Evolutionary conservation across 148 eudicot genomes (phyloP).

Genomic region (Diospyros lotus): DNA sequence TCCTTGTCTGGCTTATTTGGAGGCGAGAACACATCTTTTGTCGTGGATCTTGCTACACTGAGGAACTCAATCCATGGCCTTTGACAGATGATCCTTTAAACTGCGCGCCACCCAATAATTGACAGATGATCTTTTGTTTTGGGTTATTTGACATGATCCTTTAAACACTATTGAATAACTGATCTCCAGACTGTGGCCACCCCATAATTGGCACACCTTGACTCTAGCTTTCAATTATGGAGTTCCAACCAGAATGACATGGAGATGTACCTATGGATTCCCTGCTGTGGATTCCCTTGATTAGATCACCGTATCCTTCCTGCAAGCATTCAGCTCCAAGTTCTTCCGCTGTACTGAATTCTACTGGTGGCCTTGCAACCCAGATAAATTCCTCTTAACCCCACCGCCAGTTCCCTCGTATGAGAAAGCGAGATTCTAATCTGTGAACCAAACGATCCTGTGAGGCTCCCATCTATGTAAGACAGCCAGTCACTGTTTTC

Average conservation of each 20-base stretch:
- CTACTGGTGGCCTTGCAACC: slow-evolving; percentile 5
- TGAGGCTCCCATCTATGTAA: background rate
- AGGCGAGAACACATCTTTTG: background rate
- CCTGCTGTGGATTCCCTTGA: slow-evolving; percentile 9
- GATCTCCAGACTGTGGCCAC: slow-evolving; percentile 9
- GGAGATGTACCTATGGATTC: slow-evolving; percentile 8
- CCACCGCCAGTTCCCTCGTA: slow-evolving; percentile 7
- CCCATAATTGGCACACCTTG: background rate
- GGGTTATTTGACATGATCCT: no score
- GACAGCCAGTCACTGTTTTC: slow-evolving; percentile 5
- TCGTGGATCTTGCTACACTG: slow-evolving; percentile 6
- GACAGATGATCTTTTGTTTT: background rate
- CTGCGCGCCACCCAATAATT: background rate
- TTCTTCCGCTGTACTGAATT: background rate
- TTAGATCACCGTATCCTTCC: background rate
- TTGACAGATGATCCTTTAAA: background rate
- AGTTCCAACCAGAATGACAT: slow-evolving; percentile 16
- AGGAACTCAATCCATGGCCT: slow-evolving; percentile 9
- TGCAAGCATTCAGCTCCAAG: slow-evolving; percentile 10
- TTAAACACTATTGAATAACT: background rate
- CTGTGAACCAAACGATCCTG: slow-evolving; percentile 8
- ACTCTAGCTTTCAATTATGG: slow-evolving; percentile 7
- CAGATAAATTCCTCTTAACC: slow-evolving; percentile 15
- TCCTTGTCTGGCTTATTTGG: background rate
- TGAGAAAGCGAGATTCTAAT: background rate